These are phyloP conservation scores for Ceratobasidium sp. DNA, from an alignment of 1,284 basidiomycete genomes.

Conservation along the genomic window DNA sequence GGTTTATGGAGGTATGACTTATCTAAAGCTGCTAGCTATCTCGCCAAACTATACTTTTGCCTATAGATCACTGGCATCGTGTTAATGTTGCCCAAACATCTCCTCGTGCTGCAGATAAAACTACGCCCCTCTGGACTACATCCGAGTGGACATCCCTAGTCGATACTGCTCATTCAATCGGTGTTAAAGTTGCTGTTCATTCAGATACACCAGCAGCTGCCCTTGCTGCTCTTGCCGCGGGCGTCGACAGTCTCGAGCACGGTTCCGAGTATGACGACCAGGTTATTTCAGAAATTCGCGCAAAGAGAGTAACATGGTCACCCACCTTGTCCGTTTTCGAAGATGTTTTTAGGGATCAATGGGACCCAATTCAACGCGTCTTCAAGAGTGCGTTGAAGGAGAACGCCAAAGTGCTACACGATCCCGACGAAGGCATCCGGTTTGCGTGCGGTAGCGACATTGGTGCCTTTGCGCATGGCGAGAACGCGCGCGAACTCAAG, in stretches of 20 bases:
- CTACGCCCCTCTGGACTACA: conserved; percentile 55
- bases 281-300: conserved; percentile 40
- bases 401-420: conserved; percentile 7
- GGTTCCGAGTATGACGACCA: conserved; percentile 53
- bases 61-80: conserved; percentile 63
- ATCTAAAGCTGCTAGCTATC: conserved; percentile 35
- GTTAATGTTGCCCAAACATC: conserved; percentile 60
- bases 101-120: conserved; percentile 52
- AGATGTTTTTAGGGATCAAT: conserved; percentile 1
- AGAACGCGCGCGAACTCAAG: conserved; percentile 69
- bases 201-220: conserved; percentile 59
- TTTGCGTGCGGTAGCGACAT: conserved; percentile 73
- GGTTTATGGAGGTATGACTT: conserved; percentile 63
- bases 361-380: conserved; percentile 47
- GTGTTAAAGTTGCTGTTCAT: conserved; percentile 71
- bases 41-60: conserved; percentile 13
- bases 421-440: conserved; percentile 53
- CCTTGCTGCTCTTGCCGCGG: conserved; percentile 53
- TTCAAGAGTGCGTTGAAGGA: conserved; percentile 61
- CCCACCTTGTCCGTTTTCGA: conserved; percentile 67
- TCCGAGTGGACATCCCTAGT: conserved; percentile 65
- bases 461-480: conserved; percentile 69
- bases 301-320: conserved; percentile 57
- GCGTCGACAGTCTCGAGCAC: conserved; percentile 65
- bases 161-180: conserved; percentile 61